A percentile compares a stretch with the other conserved stretches of the same genome.
These are phyloP conservation scores for Aspergillus texensis DNA, from an alignment of 2,329 filamentous ascomycete genomes.

Conservation along the genomic window DNA sequence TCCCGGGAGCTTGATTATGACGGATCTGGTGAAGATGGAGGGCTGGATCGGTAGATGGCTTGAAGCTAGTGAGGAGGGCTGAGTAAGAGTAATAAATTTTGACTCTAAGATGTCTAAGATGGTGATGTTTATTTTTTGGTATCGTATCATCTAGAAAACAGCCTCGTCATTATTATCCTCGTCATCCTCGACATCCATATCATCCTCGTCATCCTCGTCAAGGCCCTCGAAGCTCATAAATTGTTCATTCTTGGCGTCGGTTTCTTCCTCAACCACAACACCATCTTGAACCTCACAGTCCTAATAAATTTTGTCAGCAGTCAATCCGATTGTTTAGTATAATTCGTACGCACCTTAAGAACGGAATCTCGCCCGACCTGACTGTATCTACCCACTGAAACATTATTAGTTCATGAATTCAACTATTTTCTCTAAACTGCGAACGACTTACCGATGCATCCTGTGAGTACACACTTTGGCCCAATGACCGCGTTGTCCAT, in stretches of 20 bases:
- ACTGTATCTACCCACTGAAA: constrained; percentile 69
- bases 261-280: constrained; percentile 81
- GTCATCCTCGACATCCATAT: constrained; percentile 34
- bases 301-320: not conserved
- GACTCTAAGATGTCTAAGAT: not conserved
- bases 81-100: not conserved
- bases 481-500: constrained; percentile 92
- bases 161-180: not conserved
- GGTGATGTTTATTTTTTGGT: not conserved
- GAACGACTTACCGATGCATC: constrained; percentile 62
- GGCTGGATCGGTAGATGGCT: too few species aligned
- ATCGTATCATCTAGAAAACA: constrained; percentile 3
- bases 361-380: constrained; percentile 77
- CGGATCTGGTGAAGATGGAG: too few species aligned
- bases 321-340: not conserved
- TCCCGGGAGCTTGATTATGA: too few species aligned
- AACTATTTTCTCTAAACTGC: not conserved
- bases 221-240: constrained; percentile 58
- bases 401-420: not conserved
- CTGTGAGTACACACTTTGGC: constrained; percentile 80
- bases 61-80: too few species aligned
- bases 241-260: constrained; percentile 64
- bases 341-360: constrained; percentile 58
- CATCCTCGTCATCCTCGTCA: constrained; percentile 41
- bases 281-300: constrained; percentile 88